Evolutionary conservation across 2,329 filamentous ascomycete species (phyloP).

Genomic region (Xylaria sp.): DNA sequence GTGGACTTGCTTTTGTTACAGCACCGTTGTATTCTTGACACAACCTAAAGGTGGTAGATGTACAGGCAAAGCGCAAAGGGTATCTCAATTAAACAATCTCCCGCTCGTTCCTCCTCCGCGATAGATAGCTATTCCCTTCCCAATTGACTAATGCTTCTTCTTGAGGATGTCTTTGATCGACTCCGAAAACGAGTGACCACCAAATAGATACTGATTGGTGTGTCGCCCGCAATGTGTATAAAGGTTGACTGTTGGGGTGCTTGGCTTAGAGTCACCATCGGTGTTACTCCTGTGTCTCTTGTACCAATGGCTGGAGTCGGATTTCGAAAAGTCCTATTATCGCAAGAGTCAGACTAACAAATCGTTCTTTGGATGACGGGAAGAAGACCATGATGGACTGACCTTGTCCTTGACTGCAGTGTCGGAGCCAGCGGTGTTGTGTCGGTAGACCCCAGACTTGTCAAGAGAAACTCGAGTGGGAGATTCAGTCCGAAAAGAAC

Average conservation of each 20-base stretch:
- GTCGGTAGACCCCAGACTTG: slow-evolving; percentile 39
- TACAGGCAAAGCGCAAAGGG: slow-evolving; percentile 32
- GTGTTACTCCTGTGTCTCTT: slow-evolving; percentile 19
- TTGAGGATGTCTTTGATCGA: slow-evolving; percentile 55
- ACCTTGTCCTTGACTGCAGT: slow-evolving; percentile 45
- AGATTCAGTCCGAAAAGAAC: slow-evolving; percentile 36
- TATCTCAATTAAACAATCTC: slow-evolving; percentile 32
- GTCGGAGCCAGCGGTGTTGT: slow-evolving; percentile 46
- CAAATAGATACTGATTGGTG: slow-evolving; percentile 64
- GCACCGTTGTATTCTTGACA: background rate
- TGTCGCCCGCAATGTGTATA: slow-evolving; percentile 67
- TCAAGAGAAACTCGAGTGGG: slow-evolving; percentile 39
- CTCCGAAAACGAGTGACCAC: slow-evolving; percentile 57
- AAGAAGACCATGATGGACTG: slow-evolving; percentile 13
- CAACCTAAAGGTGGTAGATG: slow-evolving; percentile 3
- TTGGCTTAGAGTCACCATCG: slow-evolving; percentile 42
- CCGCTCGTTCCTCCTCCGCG: background rate
- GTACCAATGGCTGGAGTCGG: slow-evolving; percentile 25
- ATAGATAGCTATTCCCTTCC: background rate
- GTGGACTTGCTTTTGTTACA: slow-evolving; percentile 6
- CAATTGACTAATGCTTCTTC: slow-evolving; percentile 41
- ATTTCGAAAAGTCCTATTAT: slow-evolving; percentile 18
- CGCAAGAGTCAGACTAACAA: slow-evolving; percentile 3
- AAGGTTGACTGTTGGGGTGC: slow-evolving; percentile 59
- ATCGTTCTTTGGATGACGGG: background rate